Conservation (phyloP, 129 eudicot genomes). For the Sambucus nigra region DNA sequence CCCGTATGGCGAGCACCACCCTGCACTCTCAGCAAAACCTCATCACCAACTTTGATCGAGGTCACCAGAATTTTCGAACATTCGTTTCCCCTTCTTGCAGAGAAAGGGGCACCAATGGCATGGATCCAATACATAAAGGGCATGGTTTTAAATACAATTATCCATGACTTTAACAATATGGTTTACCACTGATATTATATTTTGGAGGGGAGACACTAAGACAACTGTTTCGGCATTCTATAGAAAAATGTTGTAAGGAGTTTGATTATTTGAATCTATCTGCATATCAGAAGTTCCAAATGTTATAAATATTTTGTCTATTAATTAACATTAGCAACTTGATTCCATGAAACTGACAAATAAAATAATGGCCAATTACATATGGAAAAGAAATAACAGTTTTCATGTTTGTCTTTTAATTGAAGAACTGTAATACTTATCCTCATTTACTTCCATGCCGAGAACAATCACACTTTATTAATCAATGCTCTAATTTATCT, state of each 20-base stretch:
- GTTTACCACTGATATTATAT: conserved; percentile 22
- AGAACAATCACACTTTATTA: too few relatives aligned
- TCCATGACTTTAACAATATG: too few relatives aligned
- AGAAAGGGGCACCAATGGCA: neutral
- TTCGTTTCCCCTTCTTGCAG: conserved; percentile 33
- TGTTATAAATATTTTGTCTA: neutral
- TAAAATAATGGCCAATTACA: too few relatives aligned
- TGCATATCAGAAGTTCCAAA: conserved; percentile 17
- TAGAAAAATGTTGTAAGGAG: conserved; percentile 55
- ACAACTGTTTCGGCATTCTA: conserved; percentile 96
- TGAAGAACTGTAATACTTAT: too few relatives aligned
- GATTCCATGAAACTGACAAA: too few relatives aligned
- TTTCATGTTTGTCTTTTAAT: too few relatives aligned
- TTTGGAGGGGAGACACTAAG: conserved; percentile 45
- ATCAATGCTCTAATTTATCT: too few relatives aligned
- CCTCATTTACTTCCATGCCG: too few relatives aligned
- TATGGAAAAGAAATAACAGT: too few relatives aligned
- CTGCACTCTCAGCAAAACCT: conserved; percentile 68
- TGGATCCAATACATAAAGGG: neutral
- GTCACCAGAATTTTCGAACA: conserved; percentile 63
- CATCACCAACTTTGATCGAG: conserved; percentile 77
- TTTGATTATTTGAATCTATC: conserved; percentile 36
- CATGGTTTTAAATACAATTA: too few relatives aligned
- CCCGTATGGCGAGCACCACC: conserved; percentile 96
- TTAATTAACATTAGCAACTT: conserved; percentile 2